Base-by-base conservation (phyloP, 2,329 filamentous ascomycete genomes). In the Ophiostoma perfectum region DNA sequence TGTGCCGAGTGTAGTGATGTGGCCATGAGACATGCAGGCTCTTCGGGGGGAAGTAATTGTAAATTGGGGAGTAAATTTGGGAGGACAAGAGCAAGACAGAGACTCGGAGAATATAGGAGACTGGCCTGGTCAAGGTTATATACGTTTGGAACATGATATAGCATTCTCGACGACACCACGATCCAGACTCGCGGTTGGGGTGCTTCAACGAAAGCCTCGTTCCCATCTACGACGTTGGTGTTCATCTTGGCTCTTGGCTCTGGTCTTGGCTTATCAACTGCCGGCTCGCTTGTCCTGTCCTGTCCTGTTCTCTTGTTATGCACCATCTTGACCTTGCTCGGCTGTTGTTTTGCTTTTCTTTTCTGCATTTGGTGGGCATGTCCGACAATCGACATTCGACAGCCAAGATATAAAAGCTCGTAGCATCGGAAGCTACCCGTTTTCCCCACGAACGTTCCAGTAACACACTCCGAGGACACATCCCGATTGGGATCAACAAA, bases 371-470 rank as follows among this genome's bases (percentile, higher is more conserved):
- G 16, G 14, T 16, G 42, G 42, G 9, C 14, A 12, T 12, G 9
- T 11, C 8, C 14, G 42, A 8, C 42, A 45, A 45, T 45, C 42
- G 6, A 5, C 52, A 38, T 58, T 27, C 27, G 27, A 27, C 27
- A 27, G 27, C 27, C 27, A 2, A 27, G 27, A 27, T 27, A 27
- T 27, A 27, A 27, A 27, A 27, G 58, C 5, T 62, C 58, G 58
- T n/a, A 41, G 16, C 6, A 38, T n/a, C 38, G 58, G 58, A 9
- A 62, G 36, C 18, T 8, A 16, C 38, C 47, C 38, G 47, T 67
- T 47, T 58, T 68, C 49, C 66, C 67, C 67, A 68, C 27, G 62
- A 65, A 58, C 12, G 39, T 39, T 68, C 67, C 67, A 68, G 67
- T 68, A 68, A 49, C 49, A 65, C 63, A 68, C 55, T 18, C 55